Evolutionary conservation across 1,284 basidiomycete species (phyloP).

Genomic region (Irpex lacteus): DNA sequence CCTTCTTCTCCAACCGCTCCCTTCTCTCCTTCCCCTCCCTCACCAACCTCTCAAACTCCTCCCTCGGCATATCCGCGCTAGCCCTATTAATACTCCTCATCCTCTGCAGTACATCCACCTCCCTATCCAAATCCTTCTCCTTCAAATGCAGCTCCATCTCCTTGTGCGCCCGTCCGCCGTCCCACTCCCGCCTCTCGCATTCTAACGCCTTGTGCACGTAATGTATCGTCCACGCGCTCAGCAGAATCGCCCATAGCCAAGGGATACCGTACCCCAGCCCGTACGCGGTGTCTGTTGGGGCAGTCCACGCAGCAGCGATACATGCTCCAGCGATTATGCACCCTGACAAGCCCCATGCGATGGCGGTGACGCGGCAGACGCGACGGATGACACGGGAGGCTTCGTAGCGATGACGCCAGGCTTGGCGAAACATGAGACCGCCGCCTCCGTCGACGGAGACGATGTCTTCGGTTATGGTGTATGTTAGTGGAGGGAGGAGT

Average conservation of each 20-base stretch:
- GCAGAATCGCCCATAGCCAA: slow-evolving; percentile 30
- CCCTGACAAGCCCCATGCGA: slow-evolving; percentile 28
- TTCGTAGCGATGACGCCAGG: slow-evolving; percentile 33
- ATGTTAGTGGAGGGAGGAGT: slow-evolving; percentile 28
- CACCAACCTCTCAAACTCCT: neutral
- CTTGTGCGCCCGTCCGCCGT: slow-evolving; percentile 9
- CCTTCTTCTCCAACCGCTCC: neutral
- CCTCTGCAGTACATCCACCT: slow-evolving; percentile 1
- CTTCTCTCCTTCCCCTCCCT: neutral
- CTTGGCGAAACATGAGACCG: slow-evolving; percentile 30
- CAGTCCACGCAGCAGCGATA: slow-evolving; percentile 27
- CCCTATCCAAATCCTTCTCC: slow-evolving; percentile 6
- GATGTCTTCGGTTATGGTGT: slow-evolving; percentile 32
- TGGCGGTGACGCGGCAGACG: slow-evolving; percentile 24
- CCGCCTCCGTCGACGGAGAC: slow-evolving; percentile 33
- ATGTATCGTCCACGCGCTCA: slow-evolving; percentile 17
- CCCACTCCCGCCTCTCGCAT: slow-evolving; percentile 24
- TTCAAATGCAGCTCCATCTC: slow-evolving; percentile 13
- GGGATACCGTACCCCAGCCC: slow-evolving; percentile 30
- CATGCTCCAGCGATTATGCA: slow-evolving; percentile 23
- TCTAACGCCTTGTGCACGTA: slow-evolving; percentile 22
- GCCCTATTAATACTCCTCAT: neutral
- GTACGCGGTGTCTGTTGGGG: slow-evolving; percentile 28
- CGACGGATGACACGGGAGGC: slow-evolving; percentile 27
- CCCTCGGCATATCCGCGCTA: neutral